Conservation (phyloP, 495 filamentous ascomycete species). For the Penicillium roqueforti region DNA sequence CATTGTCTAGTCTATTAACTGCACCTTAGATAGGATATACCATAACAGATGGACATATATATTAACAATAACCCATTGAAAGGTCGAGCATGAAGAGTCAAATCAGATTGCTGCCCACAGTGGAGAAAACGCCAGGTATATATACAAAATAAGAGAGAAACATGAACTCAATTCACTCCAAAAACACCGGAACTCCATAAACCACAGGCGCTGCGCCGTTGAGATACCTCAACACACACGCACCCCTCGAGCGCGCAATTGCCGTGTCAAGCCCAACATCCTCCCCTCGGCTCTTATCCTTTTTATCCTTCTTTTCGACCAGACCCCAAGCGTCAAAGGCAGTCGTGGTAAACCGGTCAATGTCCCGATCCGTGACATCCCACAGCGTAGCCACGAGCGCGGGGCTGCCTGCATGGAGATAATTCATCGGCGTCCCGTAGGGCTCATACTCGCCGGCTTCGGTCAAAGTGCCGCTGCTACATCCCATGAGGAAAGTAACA, state of each 20-base stretch:
- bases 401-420: conserved; percentile 78
- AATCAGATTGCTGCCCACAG: conserved; percentile 19
- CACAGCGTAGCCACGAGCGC: conserved; percentile 87
- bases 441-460: conserved; percentile 86
- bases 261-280: conserved; percentile 64
- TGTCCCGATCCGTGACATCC: conserved; percentile 97
- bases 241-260: conserved; percentile 63
- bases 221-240: conserved; percentile 81
- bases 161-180: conserved; percentile 39
- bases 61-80: too few relatives aligned
- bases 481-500: conserved; percentile 88
- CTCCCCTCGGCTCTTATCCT: conserved; percentile 11
- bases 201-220: conserved; percentile 91
- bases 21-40: too few relatives aligned
- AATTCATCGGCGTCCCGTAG: conserved; percentile 83
- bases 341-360: conserved; percentile 79
- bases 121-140: conserved; percentile 13
- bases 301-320: conserved; percentile 32
- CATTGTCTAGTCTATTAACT: background rate
- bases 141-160: background rate
- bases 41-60: too few relatives aligned
- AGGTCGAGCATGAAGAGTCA: conserved; percentile 7
- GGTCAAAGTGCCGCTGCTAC: conserved; percentile 69
- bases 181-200: conserved; percentile 90
- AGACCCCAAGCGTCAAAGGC: conserved; percentile 85